phyloP scores from a whole-genome alignment of 2,329 filamentous ascomycete species.

The Peltaster fructicola region DNA sequence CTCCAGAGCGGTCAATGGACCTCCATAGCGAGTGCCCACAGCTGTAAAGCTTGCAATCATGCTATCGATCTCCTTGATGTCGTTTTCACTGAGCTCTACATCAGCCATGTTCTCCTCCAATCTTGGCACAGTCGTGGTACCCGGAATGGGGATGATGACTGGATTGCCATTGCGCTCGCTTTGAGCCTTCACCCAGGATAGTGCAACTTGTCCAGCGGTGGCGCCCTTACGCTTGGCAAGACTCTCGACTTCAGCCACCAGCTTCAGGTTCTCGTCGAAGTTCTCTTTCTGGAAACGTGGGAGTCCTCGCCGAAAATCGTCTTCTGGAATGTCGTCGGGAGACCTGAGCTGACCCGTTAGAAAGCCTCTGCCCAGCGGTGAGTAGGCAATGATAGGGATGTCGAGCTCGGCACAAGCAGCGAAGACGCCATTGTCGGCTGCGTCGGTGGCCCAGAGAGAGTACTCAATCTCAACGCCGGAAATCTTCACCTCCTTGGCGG shows the following conservation, averaged over 20 bases:
- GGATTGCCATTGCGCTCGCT: slow-evolving; percentile 27
- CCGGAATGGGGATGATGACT: slow-evolving; percentile 27
- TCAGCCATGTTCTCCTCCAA: slow-evolving; percentile 24
- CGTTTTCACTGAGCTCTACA: slow-evolving; percentile 27
- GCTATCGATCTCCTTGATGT: slow-evolving; percentile 33
- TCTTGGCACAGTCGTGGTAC: slow-evolving; percentile 20
- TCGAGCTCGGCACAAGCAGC: slow-evolving; percentile 39
- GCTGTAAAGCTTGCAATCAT: slow-evolving; percentile 31
- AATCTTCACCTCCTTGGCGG: slow-evolving; percentile 36
- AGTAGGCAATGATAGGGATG: slow-evolving; percentile 57
- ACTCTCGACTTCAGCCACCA: slow-evolving; percentile 39
- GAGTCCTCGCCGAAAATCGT: slow-evolving; percentile 26
- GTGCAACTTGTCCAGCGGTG: slow-evolving; percentile 29
- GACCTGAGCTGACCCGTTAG: slow-evolving; percentile 35
- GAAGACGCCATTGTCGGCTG: slow-evolving; percentile 40
- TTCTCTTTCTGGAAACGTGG: slow-evolving; percentile 47
- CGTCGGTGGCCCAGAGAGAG: slow-evolving; percentile 38
- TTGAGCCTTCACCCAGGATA: slow-evolving; percentile 31
- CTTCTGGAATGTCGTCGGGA: slow-evolving; percentile 36
- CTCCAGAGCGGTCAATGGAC: slow-evolving; percentile 6
- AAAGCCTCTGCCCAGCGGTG: slow-evolving; percentile 48
- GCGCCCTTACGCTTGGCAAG: slow-evolving; percentile 41
- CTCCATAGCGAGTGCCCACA: slow-evolving; percentile 24
- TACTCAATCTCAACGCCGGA: slow-evolving; percentile 44
- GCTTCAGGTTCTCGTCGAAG: slow-evolving; percentile 45